Base-by-base conservation (phyloP, 1,284 basidiomycete species). In the Inonotus hispidus region DNA sequence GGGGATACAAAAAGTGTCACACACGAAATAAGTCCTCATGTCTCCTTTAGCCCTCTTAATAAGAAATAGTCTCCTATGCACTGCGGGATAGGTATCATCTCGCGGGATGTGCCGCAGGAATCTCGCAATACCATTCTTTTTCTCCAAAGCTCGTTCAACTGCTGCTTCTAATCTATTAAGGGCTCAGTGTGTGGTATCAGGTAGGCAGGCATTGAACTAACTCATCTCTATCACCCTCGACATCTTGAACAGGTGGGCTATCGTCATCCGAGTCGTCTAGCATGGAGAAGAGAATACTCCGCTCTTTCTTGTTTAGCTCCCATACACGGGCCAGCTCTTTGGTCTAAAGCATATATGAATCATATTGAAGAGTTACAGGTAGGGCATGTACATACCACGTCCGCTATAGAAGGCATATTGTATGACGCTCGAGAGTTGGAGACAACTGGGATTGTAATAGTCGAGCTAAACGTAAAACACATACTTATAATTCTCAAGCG, bases 161-260 rank as follows among this genome's bases (percentile, higher is more conserved):
- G 38, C 11, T 39, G 2, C 4, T 16, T 39, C 11, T 39, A 39
- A 2, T 11, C 38, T 39, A 6, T n/a, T n/a, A 39, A 0, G 3
- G n/a, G 13, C 3, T 39, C 2, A 6, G 38, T n/a, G n/a, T 0
- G 5, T 1, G 11, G 7, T 13, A 10, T 6, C n/a, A n/a, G 7
- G 38, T 0, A 39, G 13, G 3, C 7, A 39, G n/a, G 0, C 11
- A 13, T 39, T 2, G 11, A 11, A 39, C 38, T 11, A 39, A 39
- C 38, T 39, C 1, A 8, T 2, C 5, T 6, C 38, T 39, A 1
- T 1, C 4, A 11, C 68, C 69, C 2, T 45, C 21, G 5, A 45
- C 49, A 3, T 65, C 68, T 19, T 67, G 60, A 25, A 67, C 57
- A 11, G 65, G 63, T 21, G 50, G 13, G 10, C 55, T 59, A 35